Evolutionary conservation across 257 asterid species (phyloP), one percentile per base, ranked within the genome.

Genomic region (Solanum chiquidenum): DNA sequence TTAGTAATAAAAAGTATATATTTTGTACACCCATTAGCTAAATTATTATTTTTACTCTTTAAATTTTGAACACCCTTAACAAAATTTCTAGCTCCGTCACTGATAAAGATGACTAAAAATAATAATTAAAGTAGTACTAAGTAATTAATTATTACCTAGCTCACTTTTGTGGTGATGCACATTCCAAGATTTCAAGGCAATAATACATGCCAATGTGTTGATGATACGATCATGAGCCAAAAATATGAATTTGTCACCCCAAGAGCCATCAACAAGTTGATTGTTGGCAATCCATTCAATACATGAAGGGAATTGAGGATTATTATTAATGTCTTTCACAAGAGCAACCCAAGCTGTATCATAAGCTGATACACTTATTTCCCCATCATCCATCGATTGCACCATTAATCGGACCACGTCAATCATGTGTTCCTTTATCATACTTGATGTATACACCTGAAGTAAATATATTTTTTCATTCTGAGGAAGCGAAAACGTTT

Each of bases 261-360:
- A 96, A 9, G 98, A 96, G 0, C 98, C 99, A 35, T 96, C 99
- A 8, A 84, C 20, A 2, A 94, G 92, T 37, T 96, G 99, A 90
- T 96, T 93, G 8, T 35, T 83, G 7, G 94, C 91, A n/a, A 96
- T 96, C 99, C 99, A 96, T 5, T 94, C 90, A 18, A 95, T 92
- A 85, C 94, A 89, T 1, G 91, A 27, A 0, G 98, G 98, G 27
- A 97, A 95, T 87, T 95, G 96, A 4, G 99, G 98, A 20, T 7
- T 49, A 3, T 90, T 92, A 52, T 80, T 76, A 3, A 89, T 49
- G 34, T 93, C 95, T 58, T 91, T 93, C 87, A 96, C 96, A 20
- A 96, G 90, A 34, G 98, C 98, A 88, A 93, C 98, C 98, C 98
- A 96, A 4, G 99, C 98, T 7, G 98, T 94, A 92, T 96, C 60